These are phyloP conservation scores for Globisporangium mamillatum DNA, from an alignment of 352 stramenopile genomes.

Conservation along the genomic window DNA sequence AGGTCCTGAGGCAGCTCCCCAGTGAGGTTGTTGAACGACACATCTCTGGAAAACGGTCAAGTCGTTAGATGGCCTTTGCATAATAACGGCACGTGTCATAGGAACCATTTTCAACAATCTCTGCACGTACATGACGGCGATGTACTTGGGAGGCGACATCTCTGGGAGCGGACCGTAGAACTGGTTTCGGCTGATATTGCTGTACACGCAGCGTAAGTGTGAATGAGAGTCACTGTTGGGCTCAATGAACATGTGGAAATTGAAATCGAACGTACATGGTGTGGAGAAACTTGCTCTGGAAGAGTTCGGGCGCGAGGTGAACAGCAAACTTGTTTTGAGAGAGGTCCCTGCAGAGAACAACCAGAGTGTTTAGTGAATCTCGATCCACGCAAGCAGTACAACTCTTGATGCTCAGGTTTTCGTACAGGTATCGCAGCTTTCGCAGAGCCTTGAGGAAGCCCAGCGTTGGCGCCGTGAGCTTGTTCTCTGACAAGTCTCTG, in stretches of 20 bases:
- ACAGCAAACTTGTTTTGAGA: conserved; percentile 42
- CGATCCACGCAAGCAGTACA: too few species aligned
- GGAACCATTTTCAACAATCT: background rate
- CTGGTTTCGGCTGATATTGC: conserved; percentile 51
- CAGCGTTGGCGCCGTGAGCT: conserved; percentile 27
- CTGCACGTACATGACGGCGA: conserved; percentile 38
- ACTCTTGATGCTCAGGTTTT: background rate
- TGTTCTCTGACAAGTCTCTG: conserved; percentile 43
- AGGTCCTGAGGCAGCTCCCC: conserved; percentile 37
- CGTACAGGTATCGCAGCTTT: conserved; percentile 36
- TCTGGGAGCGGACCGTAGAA: conserved; percentile 38
- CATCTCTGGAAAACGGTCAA: conserved; percentile 31
- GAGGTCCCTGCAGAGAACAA: conserved; percentile 27
- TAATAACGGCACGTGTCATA: background rate
- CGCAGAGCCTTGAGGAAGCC: conserved; percentile 36
- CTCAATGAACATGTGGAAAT: background rate
- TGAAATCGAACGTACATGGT: conserved; percentile 34
- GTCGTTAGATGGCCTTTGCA: background rate
- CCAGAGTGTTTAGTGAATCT: background rate
- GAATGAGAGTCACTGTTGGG: background rate
- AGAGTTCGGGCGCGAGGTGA: conserved; percentile 31
- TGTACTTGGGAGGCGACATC: conserved; percentile 31
- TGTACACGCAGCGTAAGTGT: conserved; percentile 7
- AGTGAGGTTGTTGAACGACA: conserved; percentile 52
- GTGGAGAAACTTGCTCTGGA: conserved; percentile 45